Evolutionary conservation across 2,329 filamentous ascomycete species (phyloP).

Genomic region (Alternaria atra): DNA sequence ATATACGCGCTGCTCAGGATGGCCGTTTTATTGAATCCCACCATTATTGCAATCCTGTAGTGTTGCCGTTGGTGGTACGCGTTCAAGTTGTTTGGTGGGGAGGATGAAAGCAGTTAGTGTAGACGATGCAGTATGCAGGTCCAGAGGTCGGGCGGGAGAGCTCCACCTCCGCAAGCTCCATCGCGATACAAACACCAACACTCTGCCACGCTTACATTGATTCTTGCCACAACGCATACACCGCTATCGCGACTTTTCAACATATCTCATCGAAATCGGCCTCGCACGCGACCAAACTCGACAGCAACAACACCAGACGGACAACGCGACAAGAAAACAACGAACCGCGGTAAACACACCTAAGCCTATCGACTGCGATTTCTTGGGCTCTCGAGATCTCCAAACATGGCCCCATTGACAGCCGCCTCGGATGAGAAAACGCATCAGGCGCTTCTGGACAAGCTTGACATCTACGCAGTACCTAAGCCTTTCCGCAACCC

Average conservation of each 20-base stretch:
- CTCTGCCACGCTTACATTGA: neutral
- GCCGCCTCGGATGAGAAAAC: slow-evolving; percentile 77
- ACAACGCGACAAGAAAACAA: slow-evolving; percentile 8
- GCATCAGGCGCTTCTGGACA: slow-evolving; percentile 86
- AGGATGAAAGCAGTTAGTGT: slow-evolving; percentile 39
- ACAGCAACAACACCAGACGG: neutral
- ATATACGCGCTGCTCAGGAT: slow-evolving; percentile 4
- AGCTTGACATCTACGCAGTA: slow-evolving; percentile 87
- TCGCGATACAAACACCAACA: slow-evolving; percentile 12
- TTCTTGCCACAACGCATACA: neutral
- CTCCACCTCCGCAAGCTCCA: slow-evolving; percentile 35
- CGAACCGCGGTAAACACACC: neutral
- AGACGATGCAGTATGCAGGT: slow-evolving; percentile 22
- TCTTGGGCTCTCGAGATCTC: neutral
- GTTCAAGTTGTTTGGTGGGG: slow-evolving; percentile 35
- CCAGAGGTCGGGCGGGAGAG: slow-evolving; percentile 18
- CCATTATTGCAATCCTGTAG: slow-evolving; percentile 32
- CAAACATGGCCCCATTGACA: slow-evolving; percentile 66
- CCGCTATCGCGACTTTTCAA: neutral
- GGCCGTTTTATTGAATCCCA: slow-evolving; percentile 14
- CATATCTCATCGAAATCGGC: neutral
- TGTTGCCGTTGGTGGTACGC: slow-evolving; percentile 20
- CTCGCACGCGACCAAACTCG: neutral
- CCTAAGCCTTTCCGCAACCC: slow-evolving; percentile 91
- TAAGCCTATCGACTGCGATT: neutral